phyloP scores from a whole-genome alignment of 768 basidiomycete species.

The Mrakia blollopis region DNA sequence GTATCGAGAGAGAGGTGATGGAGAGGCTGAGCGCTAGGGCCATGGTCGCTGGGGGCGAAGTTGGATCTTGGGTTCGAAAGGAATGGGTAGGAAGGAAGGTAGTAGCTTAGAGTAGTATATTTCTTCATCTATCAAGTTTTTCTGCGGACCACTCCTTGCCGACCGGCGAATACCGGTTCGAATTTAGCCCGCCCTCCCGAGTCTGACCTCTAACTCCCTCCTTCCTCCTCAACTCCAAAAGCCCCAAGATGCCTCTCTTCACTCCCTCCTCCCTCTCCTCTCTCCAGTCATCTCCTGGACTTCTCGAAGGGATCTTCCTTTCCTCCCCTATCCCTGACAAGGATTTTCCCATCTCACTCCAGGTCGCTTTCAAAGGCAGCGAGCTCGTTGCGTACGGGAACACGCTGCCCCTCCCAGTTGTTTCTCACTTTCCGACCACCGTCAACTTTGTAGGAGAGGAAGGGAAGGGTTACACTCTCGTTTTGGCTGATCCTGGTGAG shows the following conservation, averaged over 20 bases:
- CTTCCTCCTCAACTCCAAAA: not conserved
- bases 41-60: slow-evolving; percentile 45
- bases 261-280: slow-evolving; percentile 9
- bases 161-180: not conserved
- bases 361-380: not conserved
- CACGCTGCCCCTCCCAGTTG: not conserved
- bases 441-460: slow-evolving; percentile 20
- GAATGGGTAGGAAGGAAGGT: slow-evolving; percentile 36
- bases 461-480: slow-evolving; percentile 13
- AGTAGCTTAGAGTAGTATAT: not conserved
- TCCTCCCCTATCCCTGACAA: not conserved
- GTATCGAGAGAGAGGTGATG: slow-evolving; percentile 52
- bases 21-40: slow-evolving; percentile 55
- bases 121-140: not conserved
- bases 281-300: not conserved
- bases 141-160: not conserved
- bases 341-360: slow-evolving; percentile 7
- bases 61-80: slow-evolving; percentile 58
- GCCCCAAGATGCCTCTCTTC: not conserved
- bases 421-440: not conserved
- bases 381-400: slow-evolving; percentile 21
- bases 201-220: not conserved
- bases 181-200: not conserved
- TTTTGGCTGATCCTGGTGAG: slow-evolving; percentile 15
- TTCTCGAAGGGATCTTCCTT: slow-evolving; percentile 26